phyloP scores from a whole-genome alignment of 768 basidiomycete species.

The Pleurotus eryngii region DNA sequence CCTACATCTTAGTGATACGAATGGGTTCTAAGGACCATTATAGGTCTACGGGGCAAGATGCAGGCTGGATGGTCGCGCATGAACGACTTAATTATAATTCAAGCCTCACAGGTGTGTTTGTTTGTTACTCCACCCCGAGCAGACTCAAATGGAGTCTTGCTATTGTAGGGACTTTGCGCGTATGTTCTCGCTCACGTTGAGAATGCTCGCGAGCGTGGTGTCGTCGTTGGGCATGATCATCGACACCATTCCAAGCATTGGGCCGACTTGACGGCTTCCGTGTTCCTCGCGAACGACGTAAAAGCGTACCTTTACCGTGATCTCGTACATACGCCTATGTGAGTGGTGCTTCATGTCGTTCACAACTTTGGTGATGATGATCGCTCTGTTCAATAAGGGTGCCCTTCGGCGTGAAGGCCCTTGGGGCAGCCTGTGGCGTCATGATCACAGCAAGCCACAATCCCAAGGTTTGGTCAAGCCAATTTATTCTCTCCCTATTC shows the following conservation, averaged over 20 bases:
- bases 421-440: slow-evolving; percentile 75
- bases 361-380: background rate
- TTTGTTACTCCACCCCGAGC: background rate
- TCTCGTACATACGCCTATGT: slow-evolving; percentile 82
- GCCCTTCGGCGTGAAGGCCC: slow-evolving; percentile 67
- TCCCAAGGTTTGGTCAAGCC: slow-evolving; percentile 55
- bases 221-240: slow-evolving; percentile 88
- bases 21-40: background rate
- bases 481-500: background rate
- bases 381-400: slow-evolving; percentile 44
- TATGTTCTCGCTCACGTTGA: slow-evolving; percentile 58
- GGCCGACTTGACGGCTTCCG: slow-evolving; percentile 71
- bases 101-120: slow-evolving; percentile 67
- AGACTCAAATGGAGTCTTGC: background rate
- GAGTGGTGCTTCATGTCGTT: slow-evolving; percentile 17
- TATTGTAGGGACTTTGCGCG: slow-evolving; percentile 65
- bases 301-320: slow-evolving; percentile 69
- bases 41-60: slow-evolving; percentile 79
- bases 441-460: slow-evolving; percentile 97
- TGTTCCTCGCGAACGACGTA: slow-evolving; percentile 60
- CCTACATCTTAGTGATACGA: background rate
- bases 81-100: slow-evolving; percentile 84
- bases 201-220: slow-evolving; percentile 54
- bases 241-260: slow-evolving; percentile 75
- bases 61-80: slow-evolving; percentile 89